phyloP scores from a whole-genome alignment of 345 rosid species.

The Lenwebbia sp. region DNA sequence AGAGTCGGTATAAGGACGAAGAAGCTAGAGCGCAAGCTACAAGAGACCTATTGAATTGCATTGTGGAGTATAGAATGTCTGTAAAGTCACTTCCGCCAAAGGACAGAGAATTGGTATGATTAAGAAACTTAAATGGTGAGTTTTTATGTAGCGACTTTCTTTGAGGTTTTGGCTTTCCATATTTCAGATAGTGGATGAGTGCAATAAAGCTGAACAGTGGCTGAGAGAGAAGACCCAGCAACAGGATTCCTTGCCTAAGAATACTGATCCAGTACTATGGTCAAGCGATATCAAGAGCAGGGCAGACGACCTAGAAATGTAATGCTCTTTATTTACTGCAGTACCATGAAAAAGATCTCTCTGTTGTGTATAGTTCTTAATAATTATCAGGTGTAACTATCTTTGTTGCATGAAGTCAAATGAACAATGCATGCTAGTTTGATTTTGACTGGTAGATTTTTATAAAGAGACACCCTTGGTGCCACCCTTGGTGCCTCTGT shows the following conservation, averaged over 20 bases:
- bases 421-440: neutral
- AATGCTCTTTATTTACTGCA: neutral
- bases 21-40: slow-evolving; percentile 38
- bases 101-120: slow-evolving; percentile 25
- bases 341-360: neutral
- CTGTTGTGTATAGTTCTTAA: neutral
- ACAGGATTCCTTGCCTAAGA: slow-evolving; percentile 41
- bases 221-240: slow-evolving; percentile 33
- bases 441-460: neutral
- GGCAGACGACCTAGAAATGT: slow-evolving; percentile 34
- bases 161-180: neutral
- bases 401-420: neutral
- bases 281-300: slow-evolving; percentile 35
- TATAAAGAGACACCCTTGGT: neutral
- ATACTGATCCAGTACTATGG: slow-evolving; percentile 30
- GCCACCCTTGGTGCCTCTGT: neutral
- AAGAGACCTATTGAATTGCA: slow-evolving; percentile 24
- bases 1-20: slow-evolving; percentile 35
- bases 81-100: slow-evolving; percentile 24
- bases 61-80: slow-evolving; percentile 21
- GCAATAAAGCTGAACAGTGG: slow-evolving; percentile 50
- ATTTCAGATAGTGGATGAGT: slow-evolving; percentile 32
- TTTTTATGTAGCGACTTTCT: neutral
- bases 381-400: neutral
- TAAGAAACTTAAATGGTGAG: neutral